Percentiles rank a stretch among this genome's conserved stretches.
Evolutionary conservation across 306 rosid genomes (phyloP).

Genomic region (Sphenostylis stenocarpa): DNA sequence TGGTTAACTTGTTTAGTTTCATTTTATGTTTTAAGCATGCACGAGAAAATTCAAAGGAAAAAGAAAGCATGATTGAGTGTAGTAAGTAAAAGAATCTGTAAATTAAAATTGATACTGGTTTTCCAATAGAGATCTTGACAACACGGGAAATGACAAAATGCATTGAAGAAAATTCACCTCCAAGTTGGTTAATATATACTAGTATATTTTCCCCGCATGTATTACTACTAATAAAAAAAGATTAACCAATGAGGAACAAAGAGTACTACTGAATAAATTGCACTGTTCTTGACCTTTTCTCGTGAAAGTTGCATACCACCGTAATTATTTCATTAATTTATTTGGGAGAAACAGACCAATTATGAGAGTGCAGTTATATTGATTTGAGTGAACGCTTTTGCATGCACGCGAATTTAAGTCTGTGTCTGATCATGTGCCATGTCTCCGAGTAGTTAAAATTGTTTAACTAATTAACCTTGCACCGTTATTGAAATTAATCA

Average conservation of each 20-base stretch:
- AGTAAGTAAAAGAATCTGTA: conserved; percentile 9
- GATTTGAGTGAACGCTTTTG: conserved; percentile 39
- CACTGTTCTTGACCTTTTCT: conserved; percentile 16
- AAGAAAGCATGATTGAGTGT: background rate
- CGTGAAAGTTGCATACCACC: conserved; percentile 23
- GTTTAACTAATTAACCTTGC: conserved; percentile 27
- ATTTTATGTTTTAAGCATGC: background rate
- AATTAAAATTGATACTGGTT: background rate
- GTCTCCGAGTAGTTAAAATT: conserved; percentile 25
- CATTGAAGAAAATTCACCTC: conserved; percentile 19
- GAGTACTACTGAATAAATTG: background rate
- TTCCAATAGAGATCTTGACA: conserved; percentile 13
- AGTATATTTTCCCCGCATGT: background rate
- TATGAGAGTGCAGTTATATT: conserved; percentile 32
- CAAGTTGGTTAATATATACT: conserved; percentile 8
- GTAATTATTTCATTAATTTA: conserved; percentile 23
- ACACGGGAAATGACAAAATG: conserved; percentile 10
- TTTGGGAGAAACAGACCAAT: conserved; percentile 26
- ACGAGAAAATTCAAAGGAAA: conserved; percentile 8
- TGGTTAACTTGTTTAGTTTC: background rate
- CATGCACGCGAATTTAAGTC: conserved; percentile 39
- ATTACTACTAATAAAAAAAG: background rate
- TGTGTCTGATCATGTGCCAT: conserved; percentile 38
- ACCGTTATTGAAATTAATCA: background rate
- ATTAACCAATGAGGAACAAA: background rate